phyloP scores from a whole-genome alignment of 345 rosid species.

The Populus nigra region DNA sequence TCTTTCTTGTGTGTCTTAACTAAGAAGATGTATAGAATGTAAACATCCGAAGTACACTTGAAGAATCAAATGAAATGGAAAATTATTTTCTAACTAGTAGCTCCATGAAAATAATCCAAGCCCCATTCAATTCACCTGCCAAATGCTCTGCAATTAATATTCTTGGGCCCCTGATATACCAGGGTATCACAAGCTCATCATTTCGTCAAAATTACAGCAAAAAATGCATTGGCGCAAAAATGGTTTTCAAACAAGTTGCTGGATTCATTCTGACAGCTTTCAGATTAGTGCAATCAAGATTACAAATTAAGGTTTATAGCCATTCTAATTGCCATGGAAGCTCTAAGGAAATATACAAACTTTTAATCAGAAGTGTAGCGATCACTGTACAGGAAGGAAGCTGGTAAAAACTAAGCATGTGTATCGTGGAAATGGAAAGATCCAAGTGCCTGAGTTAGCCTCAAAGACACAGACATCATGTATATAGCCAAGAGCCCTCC shows the following conservation, averaged over 20 bases:
- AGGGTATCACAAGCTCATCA: too few relatives aligned
- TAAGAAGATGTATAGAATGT: background rate
- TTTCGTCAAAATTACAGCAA: too few relatives aligned
- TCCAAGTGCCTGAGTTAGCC: slow-evolving; percentile 47
- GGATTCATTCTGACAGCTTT: background rate
- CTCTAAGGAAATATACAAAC: background rate
- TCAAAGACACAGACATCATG: slow-evolving; percentile 47
- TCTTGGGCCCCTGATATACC: too few relatives aligned
- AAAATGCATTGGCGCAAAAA: too few relatives aligned
- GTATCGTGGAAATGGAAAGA: slow-evolving; percentile 12
- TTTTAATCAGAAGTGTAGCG: background rate
- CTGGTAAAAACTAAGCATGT: background rate
- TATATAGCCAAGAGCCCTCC: slow-evolving; percentile 69
- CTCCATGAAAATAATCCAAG: too few relatives aligned
- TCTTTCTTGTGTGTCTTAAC: background rate
- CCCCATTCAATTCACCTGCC: too few relatives aligned
- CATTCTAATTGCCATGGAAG: background rate
- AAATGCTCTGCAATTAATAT: too few relatives aligned
- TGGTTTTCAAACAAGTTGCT: background rate
- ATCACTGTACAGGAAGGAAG: background rate
- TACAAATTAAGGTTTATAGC: background rate
- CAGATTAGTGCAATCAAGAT: background rate
- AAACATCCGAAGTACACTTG: too few relatives aligned
- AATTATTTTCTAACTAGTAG: too few relatives aligned
- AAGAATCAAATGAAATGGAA: too few relatives aligned